Conservation (phyloP, 208 protist genomes). For the Plasmodiophora brassicae region DNA sequence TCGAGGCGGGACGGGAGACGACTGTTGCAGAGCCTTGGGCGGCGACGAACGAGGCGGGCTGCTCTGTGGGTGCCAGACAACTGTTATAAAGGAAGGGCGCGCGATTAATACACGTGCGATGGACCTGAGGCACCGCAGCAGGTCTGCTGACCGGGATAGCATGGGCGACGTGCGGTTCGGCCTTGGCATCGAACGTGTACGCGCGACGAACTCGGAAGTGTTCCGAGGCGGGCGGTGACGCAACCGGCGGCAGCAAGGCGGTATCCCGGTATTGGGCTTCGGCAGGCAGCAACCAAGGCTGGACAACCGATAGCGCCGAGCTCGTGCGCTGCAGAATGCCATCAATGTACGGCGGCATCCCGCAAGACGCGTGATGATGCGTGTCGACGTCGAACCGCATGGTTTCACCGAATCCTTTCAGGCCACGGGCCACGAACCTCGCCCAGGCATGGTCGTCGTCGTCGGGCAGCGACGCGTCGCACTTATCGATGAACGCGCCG, state of each 20-base stretch:
- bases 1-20: not conserved
- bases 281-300: not conserved
- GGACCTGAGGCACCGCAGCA: too few species aligned
- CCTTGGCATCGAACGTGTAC: not conserved
- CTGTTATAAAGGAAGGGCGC: too few species aligned
- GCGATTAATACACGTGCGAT: too few species aligned
- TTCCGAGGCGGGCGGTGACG: not conserved
- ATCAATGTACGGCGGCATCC: not conserved
- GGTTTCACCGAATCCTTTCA: not conserved
- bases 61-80: not conserved
- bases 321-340: not conserved
- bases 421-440: not conserved
- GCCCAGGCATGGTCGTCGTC: not conserved
- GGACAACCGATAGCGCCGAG: not conserved
- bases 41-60: not conserved
- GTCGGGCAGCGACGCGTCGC: not conserved
- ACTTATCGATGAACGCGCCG: not conserved
- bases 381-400: not conserved
- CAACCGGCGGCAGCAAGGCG: not conserved
- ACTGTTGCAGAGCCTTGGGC: not conserved
- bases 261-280: not conserved
- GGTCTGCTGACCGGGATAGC: not conserved
- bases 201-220: not conserved
- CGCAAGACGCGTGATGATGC: not conserved
- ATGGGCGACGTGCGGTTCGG: not conserved